A percentile compares a stretch with the other conserved stretches of the same genome.
These are phyloP conservation scores for Yamadazyma triangularis DNA, from an alignment of 1,139 yeast genomes.

Conservation along the genomic window DNA sequence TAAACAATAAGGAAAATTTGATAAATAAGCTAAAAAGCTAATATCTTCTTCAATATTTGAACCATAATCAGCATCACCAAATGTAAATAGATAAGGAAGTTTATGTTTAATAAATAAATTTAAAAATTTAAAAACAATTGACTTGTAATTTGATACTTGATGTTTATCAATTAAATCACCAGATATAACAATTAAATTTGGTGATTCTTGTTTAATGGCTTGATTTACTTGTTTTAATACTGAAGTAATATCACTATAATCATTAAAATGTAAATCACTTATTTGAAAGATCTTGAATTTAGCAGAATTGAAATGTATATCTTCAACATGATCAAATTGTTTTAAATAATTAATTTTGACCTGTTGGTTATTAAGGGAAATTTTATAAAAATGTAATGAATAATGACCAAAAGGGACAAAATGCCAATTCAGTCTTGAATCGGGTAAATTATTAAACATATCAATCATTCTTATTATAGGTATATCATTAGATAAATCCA, in stretches of 20 bases:
- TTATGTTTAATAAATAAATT: constrained; percentile 28
- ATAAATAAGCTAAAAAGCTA: constrained; percentile 16
- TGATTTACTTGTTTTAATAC: constrained; percentile 24
- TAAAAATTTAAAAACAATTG: constrained; percentile 33
- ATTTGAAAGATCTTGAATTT: constrained; percentile 33
- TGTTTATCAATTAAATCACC: constrained; percentile 26
- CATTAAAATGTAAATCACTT: constrained; percentile 36
- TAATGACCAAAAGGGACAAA: constrained; percentile 1
- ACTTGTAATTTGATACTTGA: constrained; percentile 5
- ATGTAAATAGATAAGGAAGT: constrained; percentile 34
- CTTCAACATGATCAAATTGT: not conserved
- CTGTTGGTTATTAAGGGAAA: not conserved
- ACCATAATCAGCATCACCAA: constrained; percentile 31
- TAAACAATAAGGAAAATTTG: constrained; percentile 36
- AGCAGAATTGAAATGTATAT: not conserved
- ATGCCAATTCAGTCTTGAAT: constrained; percentile 9
- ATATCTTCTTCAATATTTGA: constrained; percentile 10
- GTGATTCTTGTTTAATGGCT: constrained; percentile 25
- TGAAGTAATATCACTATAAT: constrained; percentile 16
- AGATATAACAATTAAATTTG: constrained; percentile 36
- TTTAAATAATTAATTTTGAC: no score
- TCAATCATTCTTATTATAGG: constrained; percentile 21
- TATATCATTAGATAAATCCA: constrained; percentile 6
- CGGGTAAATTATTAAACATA: constrained; percentile 17
- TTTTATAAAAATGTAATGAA: constrained; percentile 6